Evolutionary conservation across 176 grass and related monocot species (phyloP).

Genomic region (Oryza rufipogon): DNA sequence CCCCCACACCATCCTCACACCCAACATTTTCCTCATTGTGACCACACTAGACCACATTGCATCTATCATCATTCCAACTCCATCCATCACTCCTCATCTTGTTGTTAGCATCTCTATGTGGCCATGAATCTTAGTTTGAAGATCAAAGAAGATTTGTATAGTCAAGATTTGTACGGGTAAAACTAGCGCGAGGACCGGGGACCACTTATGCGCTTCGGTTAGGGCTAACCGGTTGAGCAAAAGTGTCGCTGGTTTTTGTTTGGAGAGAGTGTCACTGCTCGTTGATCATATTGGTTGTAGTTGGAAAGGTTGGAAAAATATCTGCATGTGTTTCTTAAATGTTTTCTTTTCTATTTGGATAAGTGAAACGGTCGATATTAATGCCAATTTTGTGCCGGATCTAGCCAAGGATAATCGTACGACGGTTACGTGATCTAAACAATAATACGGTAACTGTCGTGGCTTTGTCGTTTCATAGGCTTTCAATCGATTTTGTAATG

Average conservation of each 20-base stretch:
- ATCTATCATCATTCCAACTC: neutral
- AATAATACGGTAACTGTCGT: no score
- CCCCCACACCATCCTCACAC: constrained; percentile 7
- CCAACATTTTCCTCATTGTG: neutral
- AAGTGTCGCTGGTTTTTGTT: neutral
- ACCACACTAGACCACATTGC: neutral
- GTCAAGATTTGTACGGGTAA: neutral
- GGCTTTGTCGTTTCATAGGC: neutral
- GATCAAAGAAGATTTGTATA: neutral
- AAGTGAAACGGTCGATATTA: neutral
- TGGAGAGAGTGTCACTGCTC: neutral
- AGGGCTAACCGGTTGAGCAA: neutral
- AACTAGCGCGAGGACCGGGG: neutral
- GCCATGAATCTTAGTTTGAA: neutral
- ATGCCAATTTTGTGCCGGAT: neutral
- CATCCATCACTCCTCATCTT: neutral
- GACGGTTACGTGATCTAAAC: no score
- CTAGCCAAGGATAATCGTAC: no score
- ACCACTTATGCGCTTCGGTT: neutral
- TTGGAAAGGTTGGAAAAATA: neutral
- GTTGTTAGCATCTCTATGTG: neutral
- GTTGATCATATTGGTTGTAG: neutral
- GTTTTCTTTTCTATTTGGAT: neutral
- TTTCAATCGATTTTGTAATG: neutral
- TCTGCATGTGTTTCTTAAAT: neutral